Evolutionary conservation across 768 basidiomycete genomes (phyloP).

Genomic region (Clathrus columnatus): DNA sequence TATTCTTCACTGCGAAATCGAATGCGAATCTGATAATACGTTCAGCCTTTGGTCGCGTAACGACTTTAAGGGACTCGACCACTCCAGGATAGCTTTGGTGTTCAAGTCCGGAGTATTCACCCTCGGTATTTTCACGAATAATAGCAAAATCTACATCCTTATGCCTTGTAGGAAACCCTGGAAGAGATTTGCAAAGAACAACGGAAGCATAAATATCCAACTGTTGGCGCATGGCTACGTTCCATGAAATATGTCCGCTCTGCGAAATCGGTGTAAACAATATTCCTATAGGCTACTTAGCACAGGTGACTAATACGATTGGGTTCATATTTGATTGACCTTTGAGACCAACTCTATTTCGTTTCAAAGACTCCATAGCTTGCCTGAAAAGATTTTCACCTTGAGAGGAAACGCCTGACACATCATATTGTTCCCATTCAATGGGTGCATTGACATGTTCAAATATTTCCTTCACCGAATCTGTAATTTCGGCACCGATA

Average conservation of each 20-base stretch:
- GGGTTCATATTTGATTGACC: conserved; percentile 40
- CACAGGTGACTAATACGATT: background rate
- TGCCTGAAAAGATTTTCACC: conserved; percentile 94
- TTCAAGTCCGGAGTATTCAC: conserved; percentile 97
- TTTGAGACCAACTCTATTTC: conserved; percentile 97
- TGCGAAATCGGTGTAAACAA: conserved; percentile 97
- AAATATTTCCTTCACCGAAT: conserved; percentile 98
- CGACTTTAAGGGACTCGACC: conserved; percentile 96
- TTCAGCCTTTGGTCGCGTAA: conserved; percentile 90
- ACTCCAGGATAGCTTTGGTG: conserved; percentile 98
- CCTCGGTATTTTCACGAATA: conserved; percentile 99
- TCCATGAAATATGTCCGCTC: conserved; percentile 97
- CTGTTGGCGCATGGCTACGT: conserved; percentile 99
- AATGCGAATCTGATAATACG: conserved; percentile 96
- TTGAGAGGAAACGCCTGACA: conserved; percentile 89
- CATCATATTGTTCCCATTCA: conserved; percentile 97
- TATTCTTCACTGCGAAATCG: conserved; percentile 97
- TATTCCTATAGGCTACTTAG: conserved; percentile 53
- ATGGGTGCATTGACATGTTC: conserved; percentile 96
- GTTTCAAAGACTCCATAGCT: conserved; percentile 95
- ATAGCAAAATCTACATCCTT: conserved; percentile 97
- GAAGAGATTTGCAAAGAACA: conserved; percentile 95
- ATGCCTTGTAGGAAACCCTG: conserved; percentile 93
- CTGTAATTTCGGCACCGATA: conserved; percentile 93
- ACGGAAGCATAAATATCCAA: conserved; percentile 99